Conservation (phyloP, 2,329 filamentous ascomycete genomes). For the Hypoxylon sp. region DNA sequence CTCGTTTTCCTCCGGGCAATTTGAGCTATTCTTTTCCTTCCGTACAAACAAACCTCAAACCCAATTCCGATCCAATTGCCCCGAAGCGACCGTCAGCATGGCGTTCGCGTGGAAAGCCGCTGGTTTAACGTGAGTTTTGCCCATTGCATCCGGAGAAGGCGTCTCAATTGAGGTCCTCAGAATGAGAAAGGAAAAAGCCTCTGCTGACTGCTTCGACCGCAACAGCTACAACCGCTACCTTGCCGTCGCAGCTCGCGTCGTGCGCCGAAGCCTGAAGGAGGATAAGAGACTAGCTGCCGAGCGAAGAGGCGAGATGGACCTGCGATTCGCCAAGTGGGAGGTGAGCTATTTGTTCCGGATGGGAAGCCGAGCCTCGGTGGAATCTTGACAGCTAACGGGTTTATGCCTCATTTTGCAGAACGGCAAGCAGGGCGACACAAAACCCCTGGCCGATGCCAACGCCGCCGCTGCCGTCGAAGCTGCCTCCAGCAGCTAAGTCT, state of each 20-base stretch:
- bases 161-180: conserved; percentile 7
- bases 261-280: conserved; percentile 97
- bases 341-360: conserved; percentile 64
- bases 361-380: conserved; percentile 15
- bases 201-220: conserved; percentile 47
- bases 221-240: conserved; percentile 99
- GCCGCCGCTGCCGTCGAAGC: conserved; percentile 49
- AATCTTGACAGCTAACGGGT: conserved; percentile 44
- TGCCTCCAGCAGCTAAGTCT: conserved; percentile 50
- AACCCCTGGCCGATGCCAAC: conserved; percentile 71
- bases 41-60: conserved; percentile 44
- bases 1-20: conserved; percentile 3
- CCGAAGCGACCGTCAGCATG: conserved; percentile 73
- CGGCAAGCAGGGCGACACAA: conserved; percentile 91
- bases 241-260: conserved; percentile 89
- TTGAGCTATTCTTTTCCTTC: conserved; percentile 37
- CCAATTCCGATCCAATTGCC: conserved; percentile 40
- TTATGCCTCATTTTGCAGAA: conserved; percentile 67
- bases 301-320: conserved; percentile 86
- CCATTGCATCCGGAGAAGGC: conserved; percentile 9
- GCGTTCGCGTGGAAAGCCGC: conserved; percentile 98
- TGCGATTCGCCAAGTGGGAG: conserved; percentile 94
- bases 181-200: conserved; percentile 17
- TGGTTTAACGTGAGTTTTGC: conserved; percentile 82
- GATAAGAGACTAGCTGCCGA: conserved; percentile 87